These are phyloP conservation scores for Solanum chacoense DNA, from an alignment of 305 asterid genomes.

Conservation along the genomic window DNA sequence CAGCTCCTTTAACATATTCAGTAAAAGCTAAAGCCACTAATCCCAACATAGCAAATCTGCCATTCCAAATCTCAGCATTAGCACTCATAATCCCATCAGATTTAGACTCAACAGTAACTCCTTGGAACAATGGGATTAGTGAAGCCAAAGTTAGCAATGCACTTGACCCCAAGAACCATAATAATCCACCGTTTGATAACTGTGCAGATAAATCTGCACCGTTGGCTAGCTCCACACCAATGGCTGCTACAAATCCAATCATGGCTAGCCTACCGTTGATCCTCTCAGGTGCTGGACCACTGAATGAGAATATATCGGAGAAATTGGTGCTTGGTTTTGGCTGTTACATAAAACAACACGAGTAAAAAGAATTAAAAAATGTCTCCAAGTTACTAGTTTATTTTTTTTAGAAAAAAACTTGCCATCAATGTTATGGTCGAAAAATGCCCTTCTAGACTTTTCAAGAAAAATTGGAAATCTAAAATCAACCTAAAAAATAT, in stretches of 20 bases:
- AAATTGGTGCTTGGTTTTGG: slow-evolving; percentile 33
- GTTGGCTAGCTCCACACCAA: slow-evolving; percentile 51
- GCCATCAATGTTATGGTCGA: neutral
- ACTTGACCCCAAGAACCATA: slow-evolving; percentile 47
- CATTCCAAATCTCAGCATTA: slow-evolving; percentile 76
- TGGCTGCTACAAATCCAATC: slow-evolving; percentile 75
- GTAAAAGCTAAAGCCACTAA: slow-evolving; percentile 69
- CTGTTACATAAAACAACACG: neutral
- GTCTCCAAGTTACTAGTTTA: neutral
- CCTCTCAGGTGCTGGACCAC: slow-evolving; percentile 81
- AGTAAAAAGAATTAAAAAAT: neutral
- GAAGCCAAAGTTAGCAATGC: slow-evolving; percentile 52
- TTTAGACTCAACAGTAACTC: slow-evolving; percentile 42
- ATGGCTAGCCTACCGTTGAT: slow-evolving; percentile 83
- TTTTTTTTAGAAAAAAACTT: neutral
- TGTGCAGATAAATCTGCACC: slow-evolving; percentile 55
- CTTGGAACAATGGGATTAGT: slow-evolving; percentile 49
- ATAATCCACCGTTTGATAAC: slow-evolving; percentile 43
- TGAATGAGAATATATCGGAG: slow-evolving; percentile 45
- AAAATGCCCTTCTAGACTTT: neutral
- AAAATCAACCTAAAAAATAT: neutral
- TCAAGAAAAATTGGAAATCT: neutral
- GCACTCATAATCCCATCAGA: slow-evolving; percentile 45
- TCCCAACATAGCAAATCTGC: slow-evolving; percentile 82
- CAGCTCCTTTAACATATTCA: slow-evolving; percentile 58